These are phyloP conservation scores for Skeletonema costatum DNA, from an alignment of 108 stramenopile species.

Conservation along the genomic window DNA sequence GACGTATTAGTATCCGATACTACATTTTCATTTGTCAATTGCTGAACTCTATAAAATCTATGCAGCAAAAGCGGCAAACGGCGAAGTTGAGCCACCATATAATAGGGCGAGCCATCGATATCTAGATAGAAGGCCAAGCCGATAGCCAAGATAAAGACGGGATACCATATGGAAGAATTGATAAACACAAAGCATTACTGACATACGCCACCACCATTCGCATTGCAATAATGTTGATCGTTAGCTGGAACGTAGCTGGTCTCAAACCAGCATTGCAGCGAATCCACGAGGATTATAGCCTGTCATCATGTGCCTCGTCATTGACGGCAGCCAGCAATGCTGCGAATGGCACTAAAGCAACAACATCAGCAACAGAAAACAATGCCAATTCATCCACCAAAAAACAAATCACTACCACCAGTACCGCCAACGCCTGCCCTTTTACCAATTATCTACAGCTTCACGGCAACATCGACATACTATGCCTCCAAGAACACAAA, in stretches of 20 bases:
- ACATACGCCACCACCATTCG: too few relatives aligned
- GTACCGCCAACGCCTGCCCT: constrained; percentile 8
- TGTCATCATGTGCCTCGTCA: neutral
- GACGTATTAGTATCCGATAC: too few relatives aligned
- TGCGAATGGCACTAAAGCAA: neutral
- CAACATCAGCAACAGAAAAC: neutral
- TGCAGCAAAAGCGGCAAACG: too few relatives aligned
- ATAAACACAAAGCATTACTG: too few relatives aligned
- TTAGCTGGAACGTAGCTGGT: constrained; percentile 94
- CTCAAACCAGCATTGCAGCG: constrained; percentile 71
- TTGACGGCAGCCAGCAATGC: neutral
- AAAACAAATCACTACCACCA: constrained; percentile 7
- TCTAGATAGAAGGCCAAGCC: too few relatives aligned
- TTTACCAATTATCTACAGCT: constrained; percentile 60
- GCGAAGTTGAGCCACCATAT: too few relatives aligned
- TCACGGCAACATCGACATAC: constrained; percentile 69
- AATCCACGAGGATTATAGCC: constrained; percentile 56
- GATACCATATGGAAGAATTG: too few relatives aligned
- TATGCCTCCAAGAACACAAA: constrained; percentile 93
- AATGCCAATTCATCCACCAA: constrained; percentile 6
- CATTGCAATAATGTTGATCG: constrained; percentile 65
- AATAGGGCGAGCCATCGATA: too few relatives aligned
- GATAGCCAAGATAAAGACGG: too few relatives aligned
- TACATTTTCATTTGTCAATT: too few relatives aligned
- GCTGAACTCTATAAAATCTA: too few relatives aligned